Conservation (phyloP, 768 basidiomycete species). For the Naganishia onofrii region DNA sequence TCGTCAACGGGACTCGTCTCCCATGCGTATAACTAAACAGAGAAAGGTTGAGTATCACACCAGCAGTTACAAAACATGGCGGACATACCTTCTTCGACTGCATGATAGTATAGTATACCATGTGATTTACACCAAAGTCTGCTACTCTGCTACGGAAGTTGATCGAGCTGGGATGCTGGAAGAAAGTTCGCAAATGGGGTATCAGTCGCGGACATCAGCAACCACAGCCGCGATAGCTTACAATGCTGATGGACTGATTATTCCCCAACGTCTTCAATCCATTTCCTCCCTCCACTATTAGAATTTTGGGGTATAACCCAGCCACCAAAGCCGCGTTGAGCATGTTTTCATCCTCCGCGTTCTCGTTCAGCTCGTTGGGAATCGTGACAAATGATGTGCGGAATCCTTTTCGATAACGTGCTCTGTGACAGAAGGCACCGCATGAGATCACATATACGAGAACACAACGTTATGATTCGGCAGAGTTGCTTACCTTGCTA, state of each 20-base stretch:
- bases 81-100: constrained; percentile 78
- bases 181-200: not conserved
- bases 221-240: constrained; percentile 32
- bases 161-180: constrained; percentile 77
- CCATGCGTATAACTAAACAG: constrained; percentile 58
- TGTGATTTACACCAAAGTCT: constrained; percentile 71
- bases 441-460: constrained; percentile 8
- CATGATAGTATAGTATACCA: constrained; percentile 88
- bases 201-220: not conserved
- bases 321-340: constrained; percentile 78
- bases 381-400: constrained; percentile 72
- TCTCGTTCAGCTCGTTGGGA: constrained; percentile 68
- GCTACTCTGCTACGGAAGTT: constrained; percentile 69
- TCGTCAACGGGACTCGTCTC: constrained; percentile 89
- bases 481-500: constrained; percentile 60
- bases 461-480: not conserved
- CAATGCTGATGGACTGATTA: constrained; percentile 69
- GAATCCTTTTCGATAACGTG: constrained; percentile 67
- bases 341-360: constrained; percentile 62
- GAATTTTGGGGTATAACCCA: constrained; percentile 86
- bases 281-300: constrained; percentile 64
- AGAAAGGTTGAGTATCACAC: not conserved
- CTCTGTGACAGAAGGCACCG: constrained; percentile 55
- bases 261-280: constrained; percentile 76
- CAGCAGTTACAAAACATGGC: not conserved